Conservation (phyloP, 164 flowering plant species). For the Pachysandra terminalis region DNA sequence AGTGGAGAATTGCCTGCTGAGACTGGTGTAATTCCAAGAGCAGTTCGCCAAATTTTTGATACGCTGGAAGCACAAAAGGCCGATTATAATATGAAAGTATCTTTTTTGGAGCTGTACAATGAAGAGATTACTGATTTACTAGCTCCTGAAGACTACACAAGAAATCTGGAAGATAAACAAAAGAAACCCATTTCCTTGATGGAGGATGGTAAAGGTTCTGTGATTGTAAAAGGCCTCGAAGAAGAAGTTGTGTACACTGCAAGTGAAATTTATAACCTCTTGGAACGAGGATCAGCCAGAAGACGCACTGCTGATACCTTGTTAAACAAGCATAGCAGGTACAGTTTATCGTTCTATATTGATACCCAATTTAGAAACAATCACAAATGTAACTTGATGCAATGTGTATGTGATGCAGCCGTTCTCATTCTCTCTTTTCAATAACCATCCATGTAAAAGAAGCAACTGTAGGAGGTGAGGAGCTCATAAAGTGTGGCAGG, state of each 20-base stretch:
- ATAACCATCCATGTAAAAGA: too few relatives aligned
- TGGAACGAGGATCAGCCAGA: constrained; percentile 81
- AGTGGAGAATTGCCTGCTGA: constrained; percentile 60
- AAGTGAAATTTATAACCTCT: constrained; percentile 65
- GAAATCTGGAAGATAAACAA: constrained; percentile 59
- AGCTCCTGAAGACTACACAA: constrained; percentile 57
- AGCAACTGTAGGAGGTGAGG: too few relatives aligned
- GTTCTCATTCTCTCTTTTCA: too few relatives aligned
- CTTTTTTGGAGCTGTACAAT: constrained; percentile 75
- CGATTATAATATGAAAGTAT: constrained; percentile 75
- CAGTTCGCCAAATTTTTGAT: constrained; percentile 65
- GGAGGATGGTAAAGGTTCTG: constrained; percentile 89
- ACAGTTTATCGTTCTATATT: not conserved
- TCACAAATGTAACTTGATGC: too few relatives aligned
- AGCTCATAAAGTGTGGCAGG: too few relatives aligned
- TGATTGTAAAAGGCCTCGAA: constrained; percentile 73
- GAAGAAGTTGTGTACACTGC: constrained; percentile 76
- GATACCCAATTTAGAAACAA: too few relatives aligned
- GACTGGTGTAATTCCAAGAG: constrained; percentile 83
- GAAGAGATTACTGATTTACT: constrained; percentile 74
- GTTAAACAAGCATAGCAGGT: constrained; percentile 77
- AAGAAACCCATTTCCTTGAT: constrained; percentile 78
- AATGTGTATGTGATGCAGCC: too few relatives aligned
- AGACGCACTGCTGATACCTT: constrained; percentile 83
- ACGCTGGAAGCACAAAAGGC: constrained; percentile 73